These are phyloP conservation scores for Mycena maculata DNA, from an alignment of 768 basidiomycete genomes.

Conservation along the genomic window DNA sequence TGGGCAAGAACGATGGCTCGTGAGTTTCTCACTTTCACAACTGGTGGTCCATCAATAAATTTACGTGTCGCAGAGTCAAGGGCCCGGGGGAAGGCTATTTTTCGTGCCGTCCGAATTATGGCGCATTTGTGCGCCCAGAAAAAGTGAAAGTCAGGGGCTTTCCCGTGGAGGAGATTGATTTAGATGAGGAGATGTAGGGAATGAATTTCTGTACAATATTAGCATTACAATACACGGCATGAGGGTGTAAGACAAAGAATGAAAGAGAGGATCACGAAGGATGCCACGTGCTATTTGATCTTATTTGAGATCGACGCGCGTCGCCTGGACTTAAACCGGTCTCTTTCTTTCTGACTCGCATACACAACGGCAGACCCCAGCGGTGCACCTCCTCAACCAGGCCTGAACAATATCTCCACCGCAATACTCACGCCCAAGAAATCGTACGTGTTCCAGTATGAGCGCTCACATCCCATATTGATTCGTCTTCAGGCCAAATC, in stretches of 20 bases:
- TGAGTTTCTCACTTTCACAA: constrained; percentile 57
- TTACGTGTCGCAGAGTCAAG: constrained; percentile 68
- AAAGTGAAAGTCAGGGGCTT: constrained; percentile 87
- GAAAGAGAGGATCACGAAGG: constrained; percentile 6
- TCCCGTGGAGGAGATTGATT: constrained; percentile 82
- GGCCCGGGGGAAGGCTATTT: constrained; percentile 93
- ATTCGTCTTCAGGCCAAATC: constrained; percentile 80
- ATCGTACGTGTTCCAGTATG: constrained; percentile 72
- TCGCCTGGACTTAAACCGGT: constrained; percentile 38
- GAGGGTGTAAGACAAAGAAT: background rate
- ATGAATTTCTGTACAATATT: constrained; percentile 23
- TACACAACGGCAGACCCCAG: constrained; percentile 79
- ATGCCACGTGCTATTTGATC: constrained; percentile 14
- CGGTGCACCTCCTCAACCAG: constrained; percentile 85
- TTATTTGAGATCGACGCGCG: no score
- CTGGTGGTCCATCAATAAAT: background rate
- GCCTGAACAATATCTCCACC: constrained; percentile 90
- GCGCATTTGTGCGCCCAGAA: constrained; percentile 89
- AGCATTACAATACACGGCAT: background rate
- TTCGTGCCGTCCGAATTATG: constrained; percentile 77
- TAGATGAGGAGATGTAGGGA: constrained; percentile 80
- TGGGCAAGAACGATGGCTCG: constrained; percentile 97
- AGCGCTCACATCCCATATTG: constrained; percentile 32
- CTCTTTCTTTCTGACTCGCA: constrained; percentile 37
- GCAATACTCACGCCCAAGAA: constrained; percentile 98